Evolutionary conservation across 228 moss, liverwort and hornwort species (phyloP).

Genomic region (Sphagnum magellanicum): DNA sequence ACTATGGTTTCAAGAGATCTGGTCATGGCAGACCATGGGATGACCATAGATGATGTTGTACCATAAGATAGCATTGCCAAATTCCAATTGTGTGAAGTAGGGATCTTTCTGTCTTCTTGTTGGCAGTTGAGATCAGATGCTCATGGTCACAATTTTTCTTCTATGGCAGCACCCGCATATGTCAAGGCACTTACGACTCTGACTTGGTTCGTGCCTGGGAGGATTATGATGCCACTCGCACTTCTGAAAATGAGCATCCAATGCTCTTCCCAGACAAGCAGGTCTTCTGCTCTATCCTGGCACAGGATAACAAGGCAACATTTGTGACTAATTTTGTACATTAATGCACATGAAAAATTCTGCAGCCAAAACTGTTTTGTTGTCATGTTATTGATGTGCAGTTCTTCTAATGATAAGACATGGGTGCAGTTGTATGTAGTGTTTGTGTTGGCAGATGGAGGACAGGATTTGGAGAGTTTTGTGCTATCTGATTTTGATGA

Average conservation of each 20-base stretch:
- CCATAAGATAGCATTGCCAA: too few species aligned
- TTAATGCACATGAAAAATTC: too few species aligned
- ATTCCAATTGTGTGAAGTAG: too few species aligned
- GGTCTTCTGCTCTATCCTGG: slow-evolving; percentile 20
- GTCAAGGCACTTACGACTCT: slow-evolving; percentile 75
- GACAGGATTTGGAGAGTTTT: slow-evolving; percentile 81
- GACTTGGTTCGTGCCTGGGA: slow-evolving; percentile 84
- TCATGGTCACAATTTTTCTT: too few species aligned
- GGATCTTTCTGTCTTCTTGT: neutral
- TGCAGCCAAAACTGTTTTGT: too few species aligned
- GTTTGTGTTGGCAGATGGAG: slow-evolving; percentile 93
- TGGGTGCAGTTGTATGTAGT: slow-evolving; percentile 80
- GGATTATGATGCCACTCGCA: slow-evolving; percentile 70
- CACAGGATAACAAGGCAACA: too few species aligned
- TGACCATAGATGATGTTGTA: too few species aligned
- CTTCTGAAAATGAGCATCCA: slow-evolving; percentile 91
- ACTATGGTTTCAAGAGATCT: too few species aligned
- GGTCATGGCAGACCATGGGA: too few species aligned
- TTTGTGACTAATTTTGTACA: too few species aligned
- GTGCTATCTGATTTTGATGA: slow-evolving; percentile 61
- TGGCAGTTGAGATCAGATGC: neutral
- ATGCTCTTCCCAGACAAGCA: slow-evolving; percentile 78
- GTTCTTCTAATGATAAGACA: slow-evolving; percentile 5
- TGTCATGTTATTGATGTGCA: neutral
- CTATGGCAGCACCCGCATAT: slow-evolving; percentile 70